Base-by-base conservation (phyloP, 2,329 filamentous ascomycete species). In the Clonostachys sp. region DNA sequence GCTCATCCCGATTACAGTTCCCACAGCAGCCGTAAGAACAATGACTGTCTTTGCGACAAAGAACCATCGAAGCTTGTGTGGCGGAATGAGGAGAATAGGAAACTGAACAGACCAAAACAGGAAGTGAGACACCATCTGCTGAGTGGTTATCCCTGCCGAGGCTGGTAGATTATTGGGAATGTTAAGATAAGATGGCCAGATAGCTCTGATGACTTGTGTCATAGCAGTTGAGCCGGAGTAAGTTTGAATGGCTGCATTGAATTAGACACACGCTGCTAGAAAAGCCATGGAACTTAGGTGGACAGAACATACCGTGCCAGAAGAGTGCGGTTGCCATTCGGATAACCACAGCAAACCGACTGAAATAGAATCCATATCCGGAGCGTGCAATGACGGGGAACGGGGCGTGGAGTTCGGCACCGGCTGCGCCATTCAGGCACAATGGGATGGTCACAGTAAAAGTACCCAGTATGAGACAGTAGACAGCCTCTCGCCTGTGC, bases 241-340 rank as follows among this genome's bases (percentile, higher is more conserved):
- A 12, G 41, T 50, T 38, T 45, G 41, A 30, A 50, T 50, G 16
- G 63, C 66, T 45, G 78, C 76, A 3, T 30, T 30, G 24, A 8
- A 30, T 30, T 30, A 30, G 24, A 9, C 24, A 30, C 9, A 10
- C 9, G 24, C 8, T 30, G 9, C 9, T 3, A 24, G 18, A 0
- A 76, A 81, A 1, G 83, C 82, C 52, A 83, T 3, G 8, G 8
- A 30, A 30, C 10, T 30, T 4, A 30, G 84, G 50, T 80, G 79
- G 40, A 78, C 80, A 53, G 86, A 81, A 41, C 87, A 83, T 1
- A 81, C 80, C 30, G 46, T 86, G 80, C 85, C 74, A 77, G 56
- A 77, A 74, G 57, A 75, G 69, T 24, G 71, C 72, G 16, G 75
- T 59, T 41, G 75, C 60, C 3, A 64, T 59, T 20, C 73, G 66